Percentiles rank a stretch among this genome's conserved stretches.
These are phyloP conservation scores for Harrya chromipes DNA, from an alignment of 768 basidiomycete species.

Conservation along the genomic window DNA sequence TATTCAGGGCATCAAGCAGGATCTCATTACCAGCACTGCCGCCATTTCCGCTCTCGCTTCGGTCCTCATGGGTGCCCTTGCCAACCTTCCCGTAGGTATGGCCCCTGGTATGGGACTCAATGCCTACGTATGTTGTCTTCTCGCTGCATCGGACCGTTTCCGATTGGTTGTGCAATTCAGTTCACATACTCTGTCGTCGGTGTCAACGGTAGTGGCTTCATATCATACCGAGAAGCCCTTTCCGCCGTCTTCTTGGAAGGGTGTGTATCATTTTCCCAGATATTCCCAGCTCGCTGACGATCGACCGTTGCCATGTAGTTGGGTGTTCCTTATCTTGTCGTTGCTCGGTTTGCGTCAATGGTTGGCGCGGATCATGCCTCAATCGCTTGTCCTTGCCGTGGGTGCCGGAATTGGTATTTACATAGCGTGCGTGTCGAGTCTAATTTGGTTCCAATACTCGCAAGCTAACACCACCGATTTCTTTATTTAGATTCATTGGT, in stretches of 20 bases:
- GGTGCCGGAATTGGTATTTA: slow-evolving; percentile 87
- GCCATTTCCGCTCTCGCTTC: slow-evolving; percentile 72
- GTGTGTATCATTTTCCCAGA: slow-evolving; percentile 39
- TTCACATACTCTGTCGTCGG: slow-evolving; percentile 89
- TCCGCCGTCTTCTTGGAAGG: slow-evolving; percentile 88
- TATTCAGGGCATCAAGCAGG: slow-evolving; percentile 58
- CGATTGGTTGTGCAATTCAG: slow-evolving; percentile 34
- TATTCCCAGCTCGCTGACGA: not conserved
- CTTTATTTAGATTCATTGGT: slow-evolving; percentile 60
- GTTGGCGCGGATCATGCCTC: slow-evolving; percentile 86
- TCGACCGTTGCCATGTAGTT: slow-evolving; percentile 38
- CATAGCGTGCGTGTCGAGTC: slow-evolving; percentile 58
- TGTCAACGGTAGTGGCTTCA: slow-evolving; percentile 66
- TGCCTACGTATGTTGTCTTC: slow-evolving; percentile 57
- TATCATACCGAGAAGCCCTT: slow-evolving; percentile 76
- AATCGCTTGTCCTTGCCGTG: slow-evolving; percentile 79
- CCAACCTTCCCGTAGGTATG: slow-evolving; percentile 87
- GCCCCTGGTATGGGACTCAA: slow-evolving; percentile 85
- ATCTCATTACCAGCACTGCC: slow-evolving; percentile 82
- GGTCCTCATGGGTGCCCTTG: slow-evolving; percentile 79
- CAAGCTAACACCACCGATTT: not conserved
- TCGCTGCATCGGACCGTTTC: not conserved
- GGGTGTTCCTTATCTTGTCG: slow-evolving; percentile 80
- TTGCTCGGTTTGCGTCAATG: slow-evolving; percentile 84
- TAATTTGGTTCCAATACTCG: slow-evolving; percentile 2